phyloP scores from a whole-genome alignment of 352 stramenopile genomes.

The Aphanomyces stellatus region DNA sequence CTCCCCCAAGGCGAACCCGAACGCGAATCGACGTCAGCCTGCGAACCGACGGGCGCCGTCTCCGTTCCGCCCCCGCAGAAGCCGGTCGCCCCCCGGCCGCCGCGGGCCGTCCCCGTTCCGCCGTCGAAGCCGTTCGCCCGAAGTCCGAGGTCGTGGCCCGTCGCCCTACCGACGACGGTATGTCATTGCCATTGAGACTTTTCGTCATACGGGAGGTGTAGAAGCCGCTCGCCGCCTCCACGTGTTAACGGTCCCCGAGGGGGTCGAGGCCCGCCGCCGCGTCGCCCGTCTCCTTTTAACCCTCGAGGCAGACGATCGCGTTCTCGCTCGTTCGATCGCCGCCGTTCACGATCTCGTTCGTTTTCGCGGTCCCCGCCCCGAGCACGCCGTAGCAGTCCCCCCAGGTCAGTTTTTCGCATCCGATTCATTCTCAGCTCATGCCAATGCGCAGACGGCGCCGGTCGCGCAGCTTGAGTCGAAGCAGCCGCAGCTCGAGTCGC shows the following conservation, averaged over 20 bases:
- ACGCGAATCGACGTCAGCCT: neutral
- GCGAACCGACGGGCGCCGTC: neutral
- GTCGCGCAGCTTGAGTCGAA: constrained; percentile 24
- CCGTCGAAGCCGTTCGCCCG: neutral
- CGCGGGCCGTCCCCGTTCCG: neutral
- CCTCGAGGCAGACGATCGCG: constrained; percentile 24
- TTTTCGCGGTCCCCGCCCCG: constrained; percentile 21
- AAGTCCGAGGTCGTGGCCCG: constrained; percentile 15
- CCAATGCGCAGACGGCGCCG: constrained; percentile 7
- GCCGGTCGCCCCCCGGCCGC: neutral
- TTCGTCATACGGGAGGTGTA: neutral
- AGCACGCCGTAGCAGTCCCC: constrained; percentile 15
- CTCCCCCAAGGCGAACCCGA: constrained; percentile 1
- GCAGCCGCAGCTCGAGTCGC: constrained; percentile 24
- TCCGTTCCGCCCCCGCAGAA: neutral
- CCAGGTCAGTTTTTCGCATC: neutral
- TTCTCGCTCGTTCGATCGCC: constrained; percentile 34
- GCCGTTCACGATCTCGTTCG: constrained; percentile 27
- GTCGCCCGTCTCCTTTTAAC: constrained; percentile 25
- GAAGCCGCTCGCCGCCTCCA: constrained; percentile 17
- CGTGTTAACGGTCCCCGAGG: constrained; percentile 14
- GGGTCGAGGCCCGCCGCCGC: neutral
- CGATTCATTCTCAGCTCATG: neutral
- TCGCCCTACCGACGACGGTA: constrained; percentile 42
- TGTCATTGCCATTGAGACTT: neutral